These are phyloP conservation scores for Haplosporangium sp. DNA, from an alignment of 371 early-diverging fungal species.

Conservation along the genomic window DNA sequence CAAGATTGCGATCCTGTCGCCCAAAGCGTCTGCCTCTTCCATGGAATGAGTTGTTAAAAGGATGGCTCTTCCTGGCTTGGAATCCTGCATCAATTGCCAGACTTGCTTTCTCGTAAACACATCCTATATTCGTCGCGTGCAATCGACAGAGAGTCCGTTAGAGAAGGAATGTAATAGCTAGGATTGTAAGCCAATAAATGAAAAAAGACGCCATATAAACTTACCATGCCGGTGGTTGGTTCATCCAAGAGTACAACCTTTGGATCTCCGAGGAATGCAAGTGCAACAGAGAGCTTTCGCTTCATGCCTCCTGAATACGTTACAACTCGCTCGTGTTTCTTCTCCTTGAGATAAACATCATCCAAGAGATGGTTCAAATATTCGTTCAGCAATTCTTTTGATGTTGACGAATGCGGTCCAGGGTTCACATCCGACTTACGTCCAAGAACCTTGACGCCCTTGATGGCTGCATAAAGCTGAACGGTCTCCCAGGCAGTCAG, in stretches of 20 bases:
- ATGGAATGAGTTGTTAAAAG: constrained; percentile 77
- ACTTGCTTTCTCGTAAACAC: constrained; percentile 72
- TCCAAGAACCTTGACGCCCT: constrained; percentile 61
- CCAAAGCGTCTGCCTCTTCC: constrained; percentile 80
- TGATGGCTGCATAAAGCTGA: constrained; percentile 67
- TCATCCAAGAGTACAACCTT: constrained; percentile 79
- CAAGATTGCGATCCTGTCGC: constrained; percentile 74
- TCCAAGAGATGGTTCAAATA: constrained; percentile 64
- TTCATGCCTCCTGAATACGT: constrained; percentile 80
- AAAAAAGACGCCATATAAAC: constrained; percentile 28
- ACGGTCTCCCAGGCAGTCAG: constrained; percentile 72
- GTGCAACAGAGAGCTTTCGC: constrained; percentile 74
- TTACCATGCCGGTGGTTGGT: constrained; percentile 72
- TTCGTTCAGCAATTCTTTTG: constrained; percentile 55
- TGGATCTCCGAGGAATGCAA: constrained; percentile 80
- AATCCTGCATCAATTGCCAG: constrained; percentile 76
- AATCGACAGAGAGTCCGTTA: neutral
- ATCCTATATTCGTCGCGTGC: constrained; percentile 36
- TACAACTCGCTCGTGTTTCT: constrained; percentile 61
- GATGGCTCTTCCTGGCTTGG: constrained; percentile 69
- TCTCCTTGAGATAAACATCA: constrained; percentile 61
- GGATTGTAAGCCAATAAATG: neutral
- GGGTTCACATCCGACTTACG: constrained; percentile 1
- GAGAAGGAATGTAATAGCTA: neutral
- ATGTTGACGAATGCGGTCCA: constrained; percentile 7